Percentiles rank a stretch among this genome's conserved stretches.
phyloP scores from a whole-genome alignment of 495 filamentous ascomycete genomes.

The Daldinia vernicosa region DNA sequence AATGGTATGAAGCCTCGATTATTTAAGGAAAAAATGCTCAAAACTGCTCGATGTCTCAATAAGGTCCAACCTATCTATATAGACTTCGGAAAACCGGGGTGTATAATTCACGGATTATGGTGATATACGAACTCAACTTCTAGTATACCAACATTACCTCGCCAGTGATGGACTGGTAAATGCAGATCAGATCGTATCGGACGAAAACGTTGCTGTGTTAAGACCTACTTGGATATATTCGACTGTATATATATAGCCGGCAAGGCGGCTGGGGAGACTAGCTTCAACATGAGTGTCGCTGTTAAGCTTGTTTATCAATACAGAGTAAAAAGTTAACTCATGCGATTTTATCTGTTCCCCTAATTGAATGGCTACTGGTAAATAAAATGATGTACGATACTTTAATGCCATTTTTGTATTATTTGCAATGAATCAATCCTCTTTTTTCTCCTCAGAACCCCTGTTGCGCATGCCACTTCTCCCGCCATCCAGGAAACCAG shows the following conservation, averaged over 20 bases:
- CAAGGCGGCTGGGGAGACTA: not conserved
- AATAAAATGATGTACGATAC: not conserved
- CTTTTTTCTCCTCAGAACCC: conserved; percentile 59
- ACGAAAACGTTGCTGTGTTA: not conserved
- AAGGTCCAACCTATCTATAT: not conserved
- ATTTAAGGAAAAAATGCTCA: not conserved
- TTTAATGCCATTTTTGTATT: not conserved
- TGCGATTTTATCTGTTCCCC: not conserved
- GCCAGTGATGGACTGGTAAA: not conserved
- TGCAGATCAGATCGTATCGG: not conserved
- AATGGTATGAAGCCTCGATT: not conserved
- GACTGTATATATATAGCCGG: conserved; percentile 29
- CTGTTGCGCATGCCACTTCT: conserved; percentile 82
- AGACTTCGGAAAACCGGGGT: not conserved
- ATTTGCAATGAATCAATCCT: not conserved
- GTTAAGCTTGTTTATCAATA: not conserved
- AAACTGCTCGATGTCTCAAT: conserved; percentile 12
- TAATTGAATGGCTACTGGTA: no score
- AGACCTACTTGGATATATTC: conserved; percentile 15
- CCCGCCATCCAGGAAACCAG: conserved; percentile 83
- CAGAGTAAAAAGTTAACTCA: not conserved
- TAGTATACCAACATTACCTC: conserved; percentile 25
- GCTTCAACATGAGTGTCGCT: not conserved
- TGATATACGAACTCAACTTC: conserved; percentile 38
- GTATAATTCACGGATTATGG: conserved; percentile 13